A percentile compares a stretch with the other conserved stretches of the same genome.
Evolutionary conservation across 257 asterid species (phyloP).

Genomic region (Solanum chilense): DNA sequence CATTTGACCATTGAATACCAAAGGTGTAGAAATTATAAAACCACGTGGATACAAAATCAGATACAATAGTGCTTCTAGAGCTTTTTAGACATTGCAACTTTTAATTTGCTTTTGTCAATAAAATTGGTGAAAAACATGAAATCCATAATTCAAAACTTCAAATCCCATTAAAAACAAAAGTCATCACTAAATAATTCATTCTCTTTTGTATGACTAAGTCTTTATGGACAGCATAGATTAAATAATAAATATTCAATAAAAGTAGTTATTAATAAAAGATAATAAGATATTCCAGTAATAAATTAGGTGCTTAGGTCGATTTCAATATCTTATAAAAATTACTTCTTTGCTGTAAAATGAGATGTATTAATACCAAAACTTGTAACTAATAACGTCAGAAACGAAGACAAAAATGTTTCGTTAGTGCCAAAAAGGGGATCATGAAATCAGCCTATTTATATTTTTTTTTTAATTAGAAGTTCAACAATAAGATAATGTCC

Average conservation of each 20-base stretch:
- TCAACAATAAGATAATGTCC: background rate
- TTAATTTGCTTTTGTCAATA: background rate
- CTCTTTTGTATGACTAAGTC: background rate
- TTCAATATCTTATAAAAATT: background rate
- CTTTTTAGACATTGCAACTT: background rate
- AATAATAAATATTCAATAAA: background rate
- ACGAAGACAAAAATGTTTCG: background rate
- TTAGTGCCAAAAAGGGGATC: background rate
- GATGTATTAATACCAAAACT: background rate
- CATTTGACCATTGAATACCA: background rate
- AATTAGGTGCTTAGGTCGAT: background rate
- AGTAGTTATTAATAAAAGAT: background rate
- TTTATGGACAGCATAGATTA: background rate
- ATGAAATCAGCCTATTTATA: background rate
- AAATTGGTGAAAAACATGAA: background rate
- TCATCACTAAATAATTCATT: background rate
- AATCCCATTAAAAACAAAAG: background rate
- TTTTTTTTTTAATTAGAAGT: background rate
- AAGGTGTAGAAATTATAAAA: background rate
- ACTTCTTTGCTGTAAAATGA: background rate
- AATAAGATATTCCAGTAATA: background rate
- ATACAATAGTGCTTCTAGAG: background rate
- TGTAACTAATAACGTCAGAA: background rate
- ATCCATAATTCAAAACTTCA: background rate
- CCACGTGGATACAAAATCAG: background rate